These are phyloP conservation scores for Oldenlandia corymbosa DNA, from an alignment of 257 asterid genomes.

Conservation along the genomic window DNA sequence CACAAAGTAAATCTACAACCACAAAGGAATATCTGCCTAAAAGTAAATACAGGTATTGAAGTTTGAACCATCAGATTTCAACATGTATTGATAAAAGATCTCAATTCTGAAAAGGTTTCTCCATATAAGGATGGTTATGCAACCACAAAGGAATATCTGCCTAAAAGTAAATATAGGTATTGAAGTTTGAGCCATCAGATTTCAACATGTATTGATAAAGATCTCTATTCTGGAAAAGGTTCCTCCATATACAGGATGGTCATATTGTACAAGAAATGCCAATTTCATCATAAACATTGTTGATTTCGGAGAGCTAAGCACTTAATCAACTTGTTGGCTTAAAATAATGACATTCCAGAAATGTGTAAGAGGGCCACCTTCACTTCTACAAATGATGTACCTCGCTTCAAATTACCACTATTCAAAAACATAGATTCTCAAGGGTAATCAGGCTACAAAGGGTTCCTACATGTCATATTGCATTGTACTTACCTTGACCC, in stretches of 20 bases:
- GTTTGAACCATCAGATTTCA: not conserved
- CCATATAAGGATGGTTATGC: no score
- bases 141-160: not conserved
- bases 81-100: not conserved
- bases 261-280: not conserved
- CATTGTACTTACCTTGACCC: conserved; percentile 47
- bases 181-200: not conserved
- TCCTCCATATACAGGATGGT: not conserved
- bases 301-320: not conserved
- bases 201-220: not conserved
- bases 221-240: not conserved
- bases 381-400: not conserved
- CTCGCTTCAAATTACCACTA: not conserved
- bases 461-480: not conserved
- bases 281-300: not conserved
- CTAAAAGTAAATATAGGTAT: not conserved
- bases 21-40: not conserved
- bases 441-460: not conserved
- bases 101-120: not conserved
- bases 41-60: not conserved
- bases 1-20: not conserved
- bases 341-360: not conserved
- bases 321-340: not conserved
- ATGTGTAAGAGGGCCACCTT: not conserved
- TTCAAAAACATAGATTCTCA: not conserved